Evolutionary conservation across 2,329 filamentous ascomycete genomes (phyloP).

Genomic region (Ascomycota sp.): DNA sequence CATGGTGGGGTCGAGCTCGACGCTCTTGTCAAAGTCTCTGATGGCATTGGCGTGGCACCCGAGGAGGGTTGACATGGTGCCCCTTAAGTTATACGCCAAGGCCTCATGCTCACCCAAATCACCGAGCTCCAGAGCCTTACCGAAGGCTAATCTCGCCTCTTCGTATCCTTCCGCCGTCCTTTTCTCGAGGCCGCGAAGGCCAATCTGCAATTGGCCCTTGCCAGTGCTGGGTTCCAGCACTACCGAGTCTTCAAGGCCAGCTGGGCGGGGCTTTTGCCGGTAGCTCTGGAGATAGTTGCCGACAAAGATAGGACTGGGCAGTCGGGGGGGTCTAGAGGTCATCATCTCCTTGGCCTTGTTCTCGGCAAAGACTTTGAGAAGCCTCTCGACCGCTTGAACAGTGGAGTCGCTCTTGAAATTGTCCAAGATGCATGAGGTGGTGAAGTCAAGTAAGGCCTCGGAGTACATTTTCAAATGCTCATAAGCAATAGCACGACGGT

Average conservation of each 20-base stretch:
- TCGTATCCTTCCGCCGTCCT: conserved; percentile 85
- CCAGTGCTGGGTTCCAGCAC: conserved; percentile 62
- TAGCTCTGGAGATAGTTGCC: conserved; percentile 99
- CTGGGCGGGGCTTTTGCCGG: conserved; percentile 60
- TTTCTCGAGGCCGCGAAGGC: conserved; percentile 59
- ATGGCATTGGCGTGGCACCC: conserved; percentile 74
- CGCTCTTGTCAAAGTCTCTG: conserved; percentile 73
- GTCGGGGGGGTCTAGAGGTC: conserved; percentile 62
- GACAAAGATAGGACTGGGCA: conserved; percentile 91
- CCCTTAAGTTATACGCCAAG: conserved; percentile 87
- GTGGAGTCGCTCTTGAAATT: conserved; percentile 83
- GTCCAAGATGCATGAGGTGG: conserved; percentile 96
- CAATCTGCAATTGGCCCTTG: conserved; percentile 68
- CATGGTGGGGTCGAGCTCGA: conserved; percentile 70
- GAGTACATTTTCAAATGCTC: conserved; percentile 82
- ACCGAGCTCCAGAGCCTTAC: conserved; percentile 66
- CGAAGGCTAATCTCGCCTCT: conserved; percentile 68
- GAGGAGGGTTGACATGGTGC: conserved; percentile 82
- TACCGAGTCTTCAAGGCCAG: conserved; percentile 61
- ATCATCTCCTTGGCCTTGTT: conserved; percentile 83
- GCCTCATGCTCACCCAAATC: conserved; percentile 70
- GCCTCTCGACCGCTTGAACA: conserved; percentile 72
- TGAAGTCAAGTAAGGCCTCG: conserved; percentile 92
- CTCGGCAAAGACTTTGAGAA: conserved; percentile 94
- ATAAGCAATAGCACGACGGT: conserved; percentile 89